phyloP scores from a whole-genome alignment of 73 alveolate genomes.

The Halteria grandinella region DNA sequence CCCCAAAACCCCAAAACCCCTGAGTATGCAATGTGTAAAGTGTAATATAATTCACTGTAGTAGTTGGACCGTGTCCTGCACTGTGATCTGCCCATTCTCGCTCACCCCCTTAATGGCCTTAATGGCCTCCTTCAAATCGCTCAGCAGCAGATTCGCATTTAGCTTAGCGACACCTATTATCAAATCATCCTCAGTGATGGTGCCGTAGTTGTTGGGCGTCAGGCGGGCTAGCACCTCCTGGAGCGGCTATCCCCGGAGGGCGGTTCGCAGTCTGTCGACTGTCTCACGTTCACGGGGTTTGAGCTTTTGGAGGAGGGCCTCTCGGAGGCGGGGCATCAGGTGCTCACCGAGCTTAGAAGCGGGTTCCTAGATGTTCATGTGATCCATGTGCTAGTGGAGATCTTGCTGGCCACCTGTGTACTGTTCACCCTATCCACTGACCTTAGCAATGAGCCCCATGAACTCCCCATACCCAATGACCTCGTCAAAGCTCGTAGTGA shows the following conservation, averaged over 20 bases:
- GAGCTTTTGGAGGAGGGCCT: conserved; percentile 1
- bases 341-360: too few relatives aligned
- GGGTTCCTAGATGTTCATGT: too few relatives aligned
- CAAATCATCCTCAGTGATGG: conserved; percentile 25
- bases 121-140: conserved; percentile 19
- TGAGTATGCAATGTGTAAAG: too few relatives aligned
- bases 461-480: conserved; percentile 53
- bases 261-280: conserved; percentile 14
- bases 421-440: too few relatives aligned
- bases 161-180: conserved; percentile 24
- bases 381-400: not conserved
- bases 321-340: conserved; percentile 12
- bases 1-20: too few relatives aligned
- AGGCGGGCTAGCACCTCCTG: conserved; percentile 8
- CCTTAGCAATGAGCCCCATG: too few relatives aligned
- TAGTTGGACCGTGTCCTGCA: too few relatives aligned
- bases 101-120: too few relatives aligned
- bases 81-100: too few relatives aligned
- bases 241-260: not conserved
- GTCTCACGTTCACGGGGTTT: conserved; percentile 6
- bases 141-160: conserved; percentile 17
- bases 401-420: too few relatives aligned
- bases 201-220: conserved; percentile 20
- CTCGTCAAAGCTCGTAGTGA: conserved; percentile 54
- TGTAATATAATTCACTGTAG: too few relatives aligned